A percentile compares a stretch with the other conserved stretches of the same genome.
These are phyloP conservation scores for Lasiosphaeria ovina DNA, from an alignment of 495 filamentous ascomycete genomes.

Conservation along the genomic window DNA sequence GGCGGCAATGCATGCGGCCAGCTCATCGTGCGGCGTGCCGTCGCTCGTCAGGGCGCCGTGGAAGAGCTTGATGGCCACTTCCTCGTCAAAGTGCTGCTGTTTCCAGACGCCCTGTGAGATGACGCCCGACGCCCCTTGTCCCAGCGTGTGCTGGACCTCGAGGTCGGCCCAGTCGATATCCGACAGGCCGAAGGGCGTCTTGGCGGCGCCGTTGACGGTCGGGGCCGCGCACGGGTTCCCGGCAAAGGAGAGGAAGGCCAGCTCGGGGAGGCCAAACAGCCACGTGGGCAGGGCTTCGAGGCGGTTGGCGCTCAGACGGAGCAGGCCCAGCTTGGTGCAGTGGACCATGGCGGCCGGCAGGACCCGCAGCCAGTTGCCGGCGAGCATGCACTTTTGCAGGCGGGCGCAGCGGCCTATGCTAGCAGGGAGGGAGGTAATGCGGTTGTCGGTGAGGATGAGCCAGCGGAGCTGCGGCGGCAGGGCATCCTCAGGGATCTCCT, in stretches of 20 bases:
- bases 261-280: conserved; percentile 42
- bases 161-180: conserved; percentile 40
- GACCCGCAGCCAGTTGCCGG: conserved; percentile 36
- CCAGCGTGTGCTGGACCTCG: conserved; percentile 32
- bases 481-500: conserved; percentile 38
- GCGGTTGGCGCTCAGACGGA: conserved; percentile 42
- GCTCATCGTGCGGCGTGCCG: conserved; percentile 44
- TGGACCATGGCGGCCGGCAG: conserved; percentile 40
- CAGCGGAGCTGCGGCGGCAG: conserved; percentile 41
- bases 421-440: conserved; percentile 33
- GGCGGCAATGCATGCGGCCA: conserved; percentile 41
- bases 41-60: conserved; percentile 39
- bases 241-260: conserved; percentile 47
- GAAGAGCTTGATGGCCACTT: conserved; percentile 49
- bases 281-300: conserved; percentile 36
- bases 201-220: conserved; percentile 15
- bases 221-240: conserved; percentile 41
- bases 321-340: conserved; percentile 41
- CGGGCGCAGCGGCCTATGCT: conserved; percentile 39
- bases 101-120: conserved; percentile 39
- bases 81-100: conserved; percentile 28
- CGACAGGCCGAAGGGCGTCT: conserved; percentile 26
- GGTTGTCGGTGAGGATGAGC: conserved; percentile 47
- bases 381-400: conserved; percentile 45
- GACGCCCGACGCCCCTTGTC: conserved; percentile 38